phyloP scores from a whole-genome alignment of 2,329 filamentous ascomycete genomes.

The Botrytis deweyae region DNA sequence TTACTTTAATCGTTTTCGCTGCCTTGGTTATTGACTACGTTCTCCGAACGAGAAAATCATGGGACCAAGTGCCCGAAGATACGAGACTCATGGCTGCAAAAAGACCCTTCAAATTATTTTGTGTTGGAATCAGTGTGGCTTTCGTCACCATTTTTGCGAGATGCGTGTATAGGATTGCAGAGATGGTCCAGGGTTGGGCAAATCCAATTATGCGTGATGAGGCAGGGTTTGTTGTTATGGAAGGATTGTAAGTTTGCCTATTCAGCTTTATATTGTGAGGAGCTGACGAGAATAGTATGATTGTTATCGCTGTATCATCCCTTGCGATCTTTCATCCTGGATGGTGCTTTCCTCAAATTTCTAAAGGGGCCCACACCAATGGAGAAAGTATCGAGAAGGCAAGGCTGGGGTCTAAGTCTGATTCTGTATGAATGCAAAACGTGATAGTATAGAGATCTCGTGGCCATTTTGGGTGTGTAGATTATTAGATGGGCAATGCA shows the following conservation, averaged over 20 bases:
- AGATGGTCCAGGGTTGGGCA: conserved; percentile 64
- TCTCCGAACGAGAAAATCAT: conserved; percentile 38
- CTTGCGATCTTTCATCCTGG: conserved; percentile 50
- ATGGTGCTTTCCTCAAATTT: conserved; percentile 27
- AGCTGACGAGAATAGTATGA: conserved; percentile 39
- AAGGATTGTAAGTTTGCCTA: conserved; percentile 46
- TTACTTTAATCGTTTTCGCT: conserved; percentile 42
- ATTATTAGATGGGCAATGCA: not conserved
- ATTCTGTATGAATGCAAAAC: not conserved
- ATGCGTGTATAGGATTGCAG: conserved; percentile 46
- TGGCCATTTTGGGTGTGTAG: no score
- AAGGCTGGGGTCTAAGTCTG: not conserved
- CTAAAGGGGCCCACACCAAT: not conserved
- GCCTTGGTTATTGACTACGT: conserved; percentile 51
- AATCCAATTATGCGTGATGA: conserved; percentile 64
- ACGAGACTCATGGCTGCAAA: conserved; percentile 21
- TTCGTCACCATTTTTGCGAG: conserved; percentile 28
- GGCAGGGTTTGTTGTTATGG: conserved; percentile 57
- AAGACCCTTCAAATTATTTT: conserved; percentile 27
- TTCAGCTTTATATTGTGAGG: not conserved
- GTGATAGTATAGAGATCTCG: not conserved
- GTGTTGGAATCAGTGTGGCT: conserved; percentile 25
- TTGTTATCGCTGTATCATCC: conserved; percentile 47
- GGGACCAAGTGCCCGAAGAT: conserved; percentile 24
- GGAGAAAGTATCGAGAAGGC: not conserved